Evolutionary conservation across 2,329 filamentous ascomycete species (phyloP), one percentile per base, ranked within the genome.

Genomic region (Hypoxylon sp.): DNA sequence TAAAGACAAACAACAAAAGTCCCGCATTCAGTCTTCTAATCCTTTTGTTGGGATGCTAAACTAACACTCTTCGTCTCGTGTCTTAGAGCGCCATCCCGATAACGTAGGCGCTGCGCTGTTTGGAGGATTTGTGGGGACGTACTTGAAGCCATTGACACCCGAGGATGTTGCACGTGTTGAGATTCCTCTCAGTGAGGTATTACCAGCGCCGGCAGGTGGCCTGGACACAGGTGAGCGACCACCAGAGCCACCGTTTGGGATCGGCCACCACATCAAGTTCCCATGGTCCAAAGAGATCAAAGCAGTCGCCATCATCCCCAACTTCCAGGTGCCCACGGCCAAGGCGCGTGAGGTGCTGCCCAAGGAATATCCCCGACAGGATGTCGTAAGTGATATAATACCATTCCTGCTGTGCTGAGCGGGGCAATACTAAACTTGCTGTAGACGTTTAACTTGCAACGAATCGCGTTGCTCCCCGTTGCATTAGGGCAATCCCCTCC

Each of bases 181-280:
- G 73, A 96, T 99, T 50, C 94, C 94, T 3, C 82, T 97, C 21
- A 92, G 89, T 61, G 94, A 99, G 74, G 94, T 97, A 25, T 80
- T 97, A 11, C 93, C 93, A 1, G 84, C 90, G 35, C 92, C 92
- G 0, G 91, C 92, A 6, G 94, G 94, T 56, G 94, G 94, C 43
- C 79, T 92, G 37, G 92, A 97, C 71, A 97, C 93, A 1, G 93
- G 94, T 29, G 80, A 89, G 64, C 86, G 79, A 62, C 94, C 94
- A 13, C 93, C 94, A 4, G 83, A 90, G 68, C 94, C 94, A n/a
- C 94, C 94, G 2, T 71, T 87, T 61, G 90, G 91, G 65, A 97
- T 99, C 64, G 94, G 93, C 37, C 92, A 97, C 72, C 96, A 96
- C 76, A 92, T 95, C 75, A 93, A 92, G 72, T 97, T 97, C 73